These are phyloP conservation scores for Coemansia sp. DNA, from an alignment of 192 early-diverging fungal genomes.

Conservation along the genomic window DNA sequence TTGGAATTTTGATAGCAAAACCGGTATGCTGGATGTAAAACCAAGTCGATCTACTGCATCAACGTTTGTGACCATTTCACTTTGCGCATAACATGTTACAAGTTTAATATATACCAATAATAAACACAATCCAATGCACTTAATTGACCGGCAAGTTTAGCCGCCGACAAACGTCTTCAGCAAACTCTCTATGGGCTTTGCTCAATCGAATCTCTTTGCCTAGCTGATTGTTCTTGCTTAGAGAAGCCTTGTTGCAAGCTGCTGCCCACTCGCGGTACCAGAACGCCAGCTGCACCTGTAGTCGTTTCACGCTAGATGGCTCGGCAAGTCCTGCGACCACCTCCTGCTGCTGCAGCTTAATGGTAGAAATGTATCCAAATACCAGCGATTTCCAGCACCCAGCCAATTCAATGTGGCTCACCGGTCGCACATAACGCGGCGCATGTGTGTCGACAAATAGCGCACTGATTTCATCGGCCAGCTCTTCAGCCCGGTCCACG, in stretches of 20 bases:
- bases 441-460: conserved; percentile 19
- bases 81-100: no score
- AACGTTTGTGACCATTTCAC: no score
- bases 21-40: conserved; percentile 7
- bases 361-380: conserved; percentile 20
- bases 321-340: background rate
- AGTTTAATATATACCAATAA: background rate
- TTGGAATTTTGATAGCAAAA: conserved; percentile 9
- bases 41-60: background rate
- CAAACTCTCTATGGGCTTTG: background rate
- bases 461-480: conserved; percentile 31
- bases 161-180: background rate
- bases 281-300: conserved; percentile 21
- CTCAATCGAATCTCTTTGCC: background rate
- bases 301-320: background rate
- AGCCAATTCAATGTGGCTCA: conserved; percentile 16
- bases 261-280: conserved; percentile 35
- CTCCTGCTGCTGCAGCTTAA: conserved; percentile 14
- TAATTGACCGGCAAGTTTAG: background rate
- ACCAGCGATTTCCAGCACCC: conserved; percentile 39
- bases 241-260: conserved; percentile 5
- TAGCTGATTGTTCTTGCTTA: background rate
- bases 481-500: conserved; percentile 29
- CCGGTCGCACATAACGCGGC: conserved; percentile 17
- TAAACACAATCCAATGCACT: background rate